Percentiles rank a stretch among this genome's conserved stretches.
Conservation (phyloP, 2,329 filamentous ascomycete genomes). For the Drechslerella dactyloides region DNA sequence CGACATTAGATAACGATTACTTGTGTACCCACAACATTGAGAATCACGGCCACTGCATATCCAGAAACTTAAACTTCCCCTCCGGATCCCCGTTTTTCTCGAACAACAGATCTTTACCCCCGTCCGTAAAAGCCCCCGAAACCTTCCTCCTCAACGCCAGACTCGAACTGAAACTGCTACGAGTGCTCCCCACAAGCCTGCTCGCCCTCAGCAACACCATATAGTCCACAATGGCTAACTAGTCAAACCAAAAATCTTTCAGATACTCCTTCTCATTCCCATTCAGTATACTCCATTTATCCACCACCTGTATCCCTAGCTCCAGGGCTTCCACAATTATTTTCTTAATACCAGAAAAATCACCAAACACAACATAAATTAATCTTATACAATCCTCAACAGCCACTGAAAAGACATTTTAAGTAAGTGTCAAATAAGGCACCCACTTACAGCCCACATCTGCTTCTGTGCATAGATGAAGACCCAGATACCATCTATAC, state of each 20-base stretch:
- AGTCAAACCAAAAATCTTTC: constrained; percentile 60
- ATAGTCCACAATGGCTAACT: constrained; percentile 61
- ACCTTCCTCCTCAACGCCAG: constrained; percentile 11
- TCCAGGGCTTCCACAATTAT: constrained; percentile 58
- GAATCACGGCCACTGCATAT: too few species aligned
- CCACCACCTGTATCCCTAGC: constrained; percentile 57
- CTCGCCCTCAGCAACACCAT: constrained; percentile 59
- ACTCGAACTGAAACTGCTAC: constrained; percentile 34
- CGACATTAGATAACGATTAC: too few species aligned
- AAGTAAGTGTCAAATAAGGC: constrained; percentile 6
- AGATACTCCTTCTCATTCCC: constrained; percentile 57
- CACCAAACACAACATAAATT: constrained; percentile 58
- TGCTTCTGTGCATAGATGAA: constrained; percentile 62
- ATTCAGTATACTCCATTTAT: constrained; percentile 58
- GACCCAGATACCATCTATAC: constrained; percentile 60
- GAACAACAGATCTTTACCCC: too few species aligned
- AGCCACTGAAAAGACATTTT: constrained; percentile 59
- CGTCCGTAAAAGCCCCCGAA: too few species aligned
- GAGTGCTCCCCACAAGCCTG: constrained; percentile 57
- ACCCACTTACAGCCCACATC: constrained; percentile 54
- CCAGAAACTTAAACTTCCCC: too few species aligned
- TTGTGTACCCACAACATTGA: too few species aligned
- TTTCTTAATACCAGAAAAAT: constrained; percentile 6
- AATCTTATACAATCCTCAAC: constrained; percentile 56
- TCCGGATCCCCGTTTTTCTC: too few species aligned